Conservation (phyloP, 1,139 yeast species). For the Nakaseomyces sp. region DNA sequence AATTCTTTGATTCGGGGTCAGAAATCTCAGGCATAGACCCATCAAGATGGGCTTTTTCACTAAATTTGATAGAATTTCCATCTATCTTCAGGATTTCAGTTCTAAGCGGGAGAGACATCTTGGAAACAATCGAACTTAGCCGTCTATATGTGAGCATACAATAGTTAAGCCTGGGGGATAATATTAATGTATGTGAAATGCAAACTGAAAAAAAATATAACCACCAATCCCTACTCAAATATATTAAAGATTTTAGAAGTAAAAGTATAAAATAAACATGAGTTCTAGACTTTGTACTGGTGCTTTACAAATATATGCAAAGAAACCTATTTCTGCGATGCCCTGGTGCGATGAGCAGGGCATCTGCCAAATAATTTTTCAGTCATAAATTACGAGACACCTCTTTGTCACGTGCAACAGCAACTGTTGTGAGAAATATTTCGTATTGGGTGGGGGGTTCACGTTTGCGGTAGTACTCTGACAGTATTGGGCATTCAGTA, state of each 20-base stretch:
- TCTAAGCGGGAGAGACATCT: slow-evolving; percentile 3
- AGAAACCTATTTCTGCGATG: no score
- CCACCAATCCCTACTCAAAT: no score
- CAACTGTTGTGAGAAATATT: no score
- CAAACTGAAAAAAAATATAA: not conserved
- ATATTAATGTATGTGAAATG: no score
- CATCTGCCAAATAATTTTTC: not conserved
- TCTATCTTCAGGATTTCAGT: slow-evolving; percentile 42
- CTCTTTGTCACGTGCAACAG: not conserved
- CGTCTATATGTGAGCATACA: slow-evolving; percentile 2
- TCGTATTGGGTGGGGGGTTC: no score
- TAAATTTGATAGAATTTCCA: slow-evolving; percentile 36
- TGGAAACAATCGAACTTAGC: not conserved
- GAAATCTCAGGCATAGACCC: slow-evolving; percentile 38
- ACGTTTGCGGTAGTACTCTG: no score
- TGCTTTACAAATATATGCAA: not conserved
- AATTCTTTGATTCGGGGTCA: slow-evolving; percentile 43
- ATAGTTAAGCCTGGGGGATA: not conserved
- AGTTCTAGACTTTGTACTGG: not conserved
- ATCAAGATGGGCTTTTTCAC: slow-evolving; percentile 29
- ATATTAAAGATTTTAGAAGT: no score
- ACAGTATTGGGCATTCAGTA: no score
- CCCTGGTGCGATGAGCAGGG: not conserved
- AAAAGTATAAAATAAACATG: no score
- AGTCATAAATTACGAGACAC: not conserved